Conservation (phyloP, 495 filamentous ascomycete species). For the Penicillium odoratum region DNA sequence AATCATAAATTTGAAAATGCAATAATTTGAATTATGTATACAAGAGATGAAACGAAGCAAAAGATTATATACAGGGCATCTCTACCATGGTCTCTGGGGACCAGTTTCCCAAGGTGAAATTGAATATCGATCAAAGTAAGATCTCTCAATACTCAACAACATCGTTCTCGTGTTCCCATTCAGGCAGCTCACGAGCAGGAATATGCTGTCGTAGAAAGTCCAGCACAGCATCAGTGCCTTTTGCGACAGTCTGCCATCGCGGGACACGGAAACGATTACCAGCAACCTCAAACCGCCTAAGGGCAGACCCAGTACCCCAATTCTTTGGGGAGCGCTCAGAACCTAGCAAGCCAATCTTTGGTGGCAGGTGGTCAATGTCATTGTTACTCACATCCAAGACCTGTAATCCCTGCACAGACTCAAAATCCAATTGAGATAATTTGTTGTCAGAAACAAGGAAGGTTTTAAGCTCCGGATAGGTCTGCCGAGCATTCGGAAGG, state of each 20-base stretch:
- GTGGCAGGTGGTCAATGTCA: slow-evolving; percentile 73
- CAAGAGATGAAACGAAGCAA: slow-evolving; percentile 1
- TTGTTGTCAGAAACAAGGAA: slow-evolving; percentile 77
- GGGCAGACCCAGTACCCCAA: slow-evolving; percentile 36
- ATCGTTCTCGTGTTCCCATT: slow-evolving; percentile 36
- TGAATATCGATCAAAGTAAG: not conserved
- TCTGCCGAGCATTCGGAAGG: slow-evolving; percentile 56
- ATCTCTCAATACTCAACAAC: slow-evolving; percentile 14
- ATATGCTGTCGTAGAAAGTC: slow-evolving; percentile 80
- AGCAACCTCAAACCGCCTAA: slow-evolving; percentile 63
- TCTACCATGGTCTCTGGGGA: not conserved
- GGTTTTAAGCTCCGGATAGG: slow-evolving; percentile 65
- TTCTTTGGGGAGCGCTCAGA: slow-evolving; percentile 45
- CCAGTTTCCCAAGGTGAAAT: too few species aligned
- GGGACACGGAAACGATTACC: slow-evolving; percentile 86
- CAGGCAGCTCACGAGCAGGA: slow-evolving; percentile 57
- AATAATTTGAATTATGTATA: slow-evolving; percentile 1
- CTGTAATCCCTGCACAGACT: slow-evolving; percentile 70
- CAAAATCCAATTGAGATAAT: slow-evolving; percentile 68
- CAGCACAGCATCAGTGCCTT: slow-evolving; percentile 84
- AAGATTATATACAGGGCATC: slow-evolving; percentile 8
- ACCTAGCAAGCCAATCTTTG: slow-evolving; percentile 71
- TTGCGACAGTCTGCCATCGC: slow-evolving; percentile 79
- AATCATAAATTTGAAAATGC: not conserved
- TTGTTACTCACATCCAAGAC: slow-evolving; percentile 81